Evolutionary conservation across 768 basidiomycete species (phyloP).

Genomic region (Suillus discolor): DNA sequence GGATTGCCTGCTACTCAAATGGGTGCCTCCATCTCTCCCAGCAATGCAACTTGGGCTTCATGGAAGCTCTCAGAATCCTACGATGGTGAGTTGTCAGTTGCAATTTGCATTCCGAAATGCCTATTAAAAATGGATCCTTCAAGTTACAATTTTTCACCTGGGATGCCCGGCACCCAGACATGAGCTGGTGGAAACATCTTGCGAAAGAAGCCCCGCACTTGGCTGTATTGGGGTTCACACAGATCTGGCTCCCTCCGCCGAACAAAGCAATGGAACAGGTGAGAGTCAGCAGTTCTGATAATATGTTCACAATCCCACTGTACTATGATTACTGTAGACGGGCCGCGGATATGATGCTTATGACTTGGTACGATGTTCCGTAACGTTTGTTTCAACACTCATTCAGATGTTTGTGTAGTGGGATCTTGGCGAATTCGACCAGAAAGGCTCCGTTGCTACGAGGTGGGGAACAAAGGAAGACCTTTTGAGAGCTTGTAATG

Average conservation of each 20-base stretch:
- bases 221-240: constrained; percentile 71
- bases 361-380: constrained; percentile 60
- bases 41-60: constrained; percentile 65
- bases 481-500: constrained; percentile 65
- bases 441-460: constrained; percentile 69
- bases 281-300: constrained; percentile 13
- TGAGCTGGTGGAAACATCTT: constrained; percentile 85
- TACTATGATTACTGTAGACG: constrained; percentile 39
- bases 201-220: constrained; percentile 65
- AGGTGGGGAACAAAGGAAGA: constrained; percentile 90
- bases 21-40: constrained; percentile 45
- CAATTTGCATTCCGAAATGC: constrained; percentile 4
- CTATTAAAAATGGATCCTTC: neutral
- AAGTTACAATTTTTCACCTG: constrained; percentile 88
- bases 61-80: constrained; percentile 50
- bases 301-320: neutral
- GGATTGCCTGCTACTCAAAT: constrained; percentile 24
- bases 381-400: neutral
- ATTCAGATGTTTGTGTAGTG: constrained; percentile 49
- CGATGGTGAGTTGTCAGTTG: constrained; percentile 56
- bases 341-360: constrained; percentile 87
- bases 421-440: constrained; percentile 86
- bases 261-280: constrained; percentile 75
- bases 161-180: constrained; percentile 56
- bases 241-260: constrained; percentile 83